Evolutionary conservation across 805 yeast genomes (phyloP), one percentile per base, ranked within the genome.

Genomic region (Lipomyces chichibuensis): DNA sequence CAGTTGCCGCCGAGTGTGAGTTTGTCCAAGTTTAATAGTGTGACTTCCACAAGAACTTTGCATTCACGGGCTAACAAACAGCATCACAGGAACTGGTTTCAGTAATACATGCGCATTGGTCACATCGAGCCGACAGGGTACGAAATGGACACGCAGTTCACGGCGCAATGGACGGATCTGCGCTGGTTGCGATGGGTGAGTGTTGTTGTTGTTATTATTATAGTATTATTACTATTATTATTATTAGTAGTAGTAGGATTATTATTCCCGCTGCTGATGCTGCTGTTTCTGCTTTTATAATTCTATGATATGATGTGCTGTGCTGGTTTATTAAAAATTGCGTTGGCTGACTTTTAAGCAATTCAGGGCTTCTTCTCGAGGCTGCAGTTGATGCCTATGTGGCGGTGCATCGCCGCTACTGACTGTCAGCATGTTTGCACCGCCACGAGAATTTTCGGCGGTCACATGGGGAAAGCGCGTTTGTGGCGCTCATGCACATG

Each of bases 121-220:
- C 65, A 3, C 52, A 27, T 9, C 56, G 64, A 9, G 63, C 66
- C 8, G 53, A 25, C 29, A 23, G 20, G 43, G 37, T 14, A 2
- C 62, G 35, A 14, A 56, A 43, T 20, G 54, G 57, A 33, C 57
- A 25, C 57, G 57, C 62, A 37, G 27, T 62, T 13, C 37, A 17
- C 37, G 60, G 64, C 32, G 58, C 49, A 37, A 27, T 65, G 35
- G 67, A 65, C 59, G 67, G 58, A 25, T n/a, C 39, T 20, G 67
- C 67, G 20, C 66, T 65, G 29, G 56, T 65, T n/a, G 65, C 67
- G 11, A 49, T 65, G n/a, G 67, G 67, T 57, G 46, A 25, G 67
- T 56, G 25, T 8, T 14, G 49, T n/a, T 17, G 20, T 43, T 13
- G 17, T 37, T 35, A 11, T 35, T 35, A 11, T 11, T 11, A 5